Evolutionary conservation across 345 rosid species (phyloP), one percentile per base, ranked within the genome.

Genomic region (Kernera saxatilis): DNA sequence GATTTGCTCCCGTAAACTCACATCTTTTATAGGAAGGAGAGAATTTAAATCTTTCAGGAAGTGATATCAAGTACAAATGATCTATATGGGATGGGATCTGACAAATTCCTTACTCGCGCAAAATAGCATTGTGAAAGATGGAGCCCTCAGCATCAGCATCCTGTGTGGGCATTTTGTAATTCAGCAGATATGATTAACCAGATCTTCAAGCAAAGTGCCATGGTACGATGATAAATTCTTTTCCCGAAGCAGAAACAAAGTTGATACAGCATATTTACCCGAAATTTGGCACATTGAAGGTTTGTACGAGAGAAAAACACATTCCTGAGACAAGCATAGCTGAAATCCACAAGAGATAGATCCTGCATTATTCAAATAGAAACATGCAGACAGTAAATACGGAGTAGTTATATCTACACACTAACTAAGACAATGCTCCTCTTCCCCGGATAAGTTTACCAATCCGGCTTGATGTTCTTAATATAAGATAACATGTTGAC

Each of bases 271-370:
- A 61, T 37, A 60, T 84, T 41, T 73, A 93, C 98, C 88, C 87
- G 84, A 49, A 93, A 91, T 72, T 91, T 91, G 48, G 94, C 97
- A 72, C 79, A 77, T 0, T 87, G 98, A 54, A 93, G 97, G 68
- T 91, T 85, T 68, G 98, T 94, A 51, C 94, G 92, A 13, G 96
- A 89, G 84, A 93, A 91, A 81, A 91, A 85, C 39, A 88, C 97
- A 80, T 81, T 91, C 80, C 82, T 89, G 36, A 93, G 91, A 76
- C 86, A 70, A 1, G 92, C 97, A 82, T 76, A 86, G 86, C 97
- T 91, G 84, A 91, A 93, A 80, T 93, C 97, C 53, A 89, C 96
- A 69, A 3, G 58, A 45, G 88, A 89, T 49, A 93, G 87, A 69
- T 93, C 98, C 97, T 91, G 87, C 80, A 79, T 30, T 39, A 60